Evolutionary conservation across 345 rosid species (phyloP).

Genomic region (Gossypioides kirkii): DNA sequence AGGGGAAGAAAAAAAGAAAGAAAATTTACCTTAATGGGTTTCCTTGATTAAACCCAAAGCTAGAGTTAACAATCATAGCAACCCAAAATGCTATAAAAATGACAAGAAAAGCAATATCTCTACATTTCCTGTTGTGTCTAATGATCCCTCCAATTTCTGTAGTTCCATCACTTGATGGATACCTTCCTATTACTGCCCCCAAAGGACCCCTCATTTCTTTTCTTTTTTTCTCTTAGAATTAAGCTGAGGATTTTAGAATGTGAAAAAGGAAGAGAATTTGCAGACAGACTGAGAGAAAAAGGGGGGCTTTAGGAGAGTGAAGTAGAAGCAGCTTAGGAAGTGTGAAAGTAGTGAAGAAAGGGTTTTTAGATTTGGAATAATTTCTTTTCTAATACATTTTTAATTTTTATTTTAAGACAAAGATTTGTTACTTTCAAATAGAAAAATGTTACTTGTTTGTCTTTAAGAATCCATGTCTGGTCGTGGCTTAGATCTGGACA

Average conservation of each 20-base stretch:
- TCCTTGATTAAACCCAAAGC: conserved; percentile 96
- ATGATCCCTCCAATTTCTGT: conserved; percentile 77
- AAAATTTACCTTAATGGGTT: conserved; percentile 68
- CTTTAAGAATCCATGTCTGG: conserved; percentile 4
- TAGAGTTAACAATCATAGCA: conserved; percentile 95
- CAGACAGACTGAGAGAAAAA: neutral
- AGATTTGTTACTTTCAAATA: neutral
- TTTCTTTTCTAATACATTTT: conserved; percentile 7
- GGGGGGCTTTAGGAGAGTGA: conserved; percentile 14
- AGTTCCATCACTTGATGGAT: conserved; percentile 86
- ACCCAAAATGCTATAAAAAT: conserved; percentile 89
- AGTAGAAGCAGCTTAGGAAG: conserved; percentile 21
- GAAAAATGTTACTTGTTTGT: neutral
- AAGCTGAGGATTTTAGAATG: neutral
- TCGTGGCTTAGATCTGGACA: neutral
- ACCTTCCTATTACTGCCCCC: conserved; percentile 90
- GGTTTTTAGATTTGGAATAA: conserved; percentile 26
- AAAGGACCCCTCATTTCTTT: conserved; percentile 58
- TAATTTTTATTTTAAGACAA: conserved; percentile 19
- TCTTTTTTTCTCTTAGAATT: neutral
- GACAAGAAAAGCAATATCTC: conserved; percentile 78
- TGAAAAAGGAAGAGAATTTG: neutral
- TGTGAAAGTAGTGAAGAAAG: conserved; percentile 5
- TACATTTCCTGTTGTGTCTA: conserved; percentile 82
- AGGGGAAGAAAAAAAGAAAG: neutral